Conservation (phyloP, 2,329 filamentous ascomycete genomes). For the Ceratocystis papillata region DNA sequence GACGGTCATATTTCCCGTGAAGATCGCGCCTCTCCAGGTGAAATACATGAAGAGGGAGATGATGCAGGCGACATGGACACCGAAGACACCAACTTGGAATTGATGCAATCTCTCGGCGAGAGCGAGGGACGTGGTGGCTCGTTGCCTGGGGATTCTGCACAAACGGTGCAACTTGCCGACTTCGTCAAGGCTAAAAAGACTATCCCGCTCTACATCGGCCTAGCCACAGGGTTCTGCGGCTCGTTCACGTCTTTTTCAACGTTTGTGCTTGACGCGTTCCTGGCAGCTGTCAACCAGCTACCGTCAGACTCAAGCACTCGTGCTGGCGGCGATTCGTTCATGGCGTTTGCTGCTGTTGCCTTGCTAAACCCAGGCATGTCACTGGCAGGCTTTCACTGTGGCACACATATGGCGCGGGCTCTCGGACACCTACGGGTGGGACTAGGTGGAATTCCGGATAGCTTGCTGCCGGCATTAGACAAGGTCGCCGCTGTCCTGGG, state of each 20-base stretch:
- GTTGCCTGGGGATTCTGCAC: not conserved
- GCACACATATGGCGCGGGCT: constrained; percentile 65
- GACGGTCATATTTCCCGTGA: not conserved
- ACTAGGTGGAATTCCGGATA: constrained; percentile 15
- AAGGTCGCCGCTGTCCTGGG: constrained; percentile 52
- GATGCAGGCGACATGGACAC: not conserved
- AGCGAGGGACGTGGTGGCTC: constrained; percentile 17
- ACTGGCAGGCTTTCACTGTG: constrained; percentile 56
- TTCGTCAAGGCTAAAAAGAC: constrained; percentile 63
- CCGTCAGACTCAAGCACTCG: constrained; percentile 37
- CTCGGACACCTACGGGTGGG: constrained; percentile 35
- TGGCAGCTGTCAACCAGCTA: constrained; percentile 67
- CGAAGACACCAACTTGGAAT: constrained; percentile 1
- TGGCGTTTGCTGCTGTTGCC: constrained; percentile 67
- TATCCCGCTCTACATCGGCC: constrained; percentile 75
- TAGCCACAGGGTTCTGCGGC: constrained; percentile 79
- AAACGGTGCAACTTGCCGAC: constrained; percentile 8
- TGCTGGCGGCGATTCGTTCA: constrained; percentile 68
- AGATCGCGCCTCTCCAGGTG: not conserved
- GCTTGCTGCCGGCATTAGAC: constrained; percentile 45
- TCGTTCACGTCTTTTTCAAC: constrained; percentile 84
- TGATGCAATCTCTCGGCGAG: constrained; percentile 18
- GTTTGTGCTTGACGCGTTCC: constrained; percentile 69
- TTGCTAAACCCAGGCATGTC: constrained; percentile 61
- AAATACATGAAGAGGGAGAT: not conserved